Conservation (phyloP, 106 monocot genomes). For the Phalaenopsis equestris region DNA sequence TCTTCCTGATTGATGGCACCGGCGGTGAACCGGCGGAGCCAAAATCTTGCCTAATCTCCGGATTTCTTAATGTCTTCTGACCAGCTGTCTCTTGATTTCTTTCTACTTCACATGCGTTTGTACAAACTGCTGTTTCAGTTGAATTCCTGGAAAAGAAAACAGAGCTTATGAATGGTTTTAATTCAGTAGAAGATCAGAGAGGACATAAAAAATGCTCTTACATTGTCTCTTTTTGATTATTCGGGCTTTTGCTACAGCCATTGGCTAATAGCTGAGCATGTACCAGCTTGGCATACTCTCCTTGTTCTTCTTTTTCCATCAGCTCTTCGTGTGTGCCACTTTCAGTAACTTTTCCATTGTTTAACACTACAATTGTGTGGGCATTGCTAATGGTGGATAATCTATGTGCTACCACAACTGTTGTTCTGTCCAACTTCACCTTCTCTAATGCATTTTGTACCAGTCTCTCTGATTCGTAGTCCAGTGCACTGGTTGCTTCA, state of each 20-base stretch:
- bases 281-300: constrained; percentile 22
- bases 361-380: constrained; percentile 24
- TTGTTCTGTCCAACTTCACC: constrained; percentile 22
- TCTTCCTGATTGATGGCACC: constrained; percentile 16
- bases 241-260: constrained; percentile 7
- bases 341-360: constrained; percentile 29
- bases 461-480: constrained; percentile 24
- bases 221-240: background rate
- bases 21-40: background rate
- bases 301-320: constrained; percentile 16
- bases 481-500: constrained; percentile 39
- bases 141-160: constrained; percentile 12
- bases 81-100: constrained; percentile 6
- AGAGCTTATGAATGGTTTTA: background rate
- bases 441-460: constrained; percentile 28
- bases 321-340: constrained; percentile 29
- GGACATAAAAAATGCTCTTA: constrained; percentile 12
- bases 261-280: constrained; percentile 9
- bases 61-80: background rate
- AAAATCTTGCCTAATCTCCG: background rate
- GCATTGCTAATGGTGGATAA: constrained; percentile 32
- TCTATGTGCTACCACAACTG: constrained; percentile 32
- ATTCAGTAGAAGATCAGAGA: background rate
- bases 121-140: constrained; percentile 2
- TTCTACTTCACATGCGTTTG: constrained; percentile 3